A percentile compares a stretch with the other conserved stretches of the same genome.
Conservation (phyloP, 2,329 filamentous ascomycete species). For the Kalaharituber pfeilii region DNA sequence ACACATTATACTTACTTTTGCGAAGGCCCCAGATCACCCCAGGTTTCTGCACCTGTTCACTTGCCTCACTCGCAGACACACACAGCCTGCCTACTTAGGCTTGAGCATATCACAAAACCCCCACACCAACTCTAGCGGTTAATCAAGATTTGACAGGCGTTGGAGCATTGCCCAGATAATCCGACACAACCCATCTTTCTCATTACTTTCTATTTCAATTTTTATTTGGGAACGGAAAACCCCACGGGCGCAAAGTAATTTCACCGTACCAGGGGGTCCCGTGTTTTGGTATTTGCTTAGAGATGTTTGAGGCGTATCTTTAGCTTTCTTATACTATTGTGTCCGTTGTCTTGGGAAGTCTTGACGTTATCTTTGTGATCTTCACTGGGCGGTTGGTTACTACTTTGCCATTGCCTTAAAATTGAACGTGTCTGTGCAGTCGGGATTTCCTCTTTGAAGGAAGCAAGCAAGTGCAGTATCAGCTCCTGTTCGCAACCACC, state of each 20-base stretch:
- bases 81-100: not conserved
- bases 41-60: not conserved
- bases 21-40: not conserved
- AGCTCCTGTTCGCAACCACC: too few relatives aligned
- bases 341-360: not conserved
- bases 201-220: slow-evolving; percentile 1
- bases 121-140: not conserved
- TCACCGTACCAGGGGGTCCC: not conserved
- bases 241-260: not conserved
- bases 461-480: too few relatives aligned
- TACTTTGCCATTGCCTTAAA: too few relatives aligned
- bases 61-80: not conserved
- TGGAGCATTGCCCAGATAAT: not conserved
- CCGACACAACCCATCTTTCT: too few relatives aligned
- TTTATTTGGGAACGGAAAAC: slow-evolving; percentile 1
- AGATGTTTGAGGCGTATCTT: not conserved
- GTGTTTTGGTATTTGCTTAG: not conserved
- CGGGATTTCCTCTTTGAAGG: too few relatives aligned
- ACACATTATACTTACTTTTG: not conserved
- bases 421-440: too few relatives aligned
- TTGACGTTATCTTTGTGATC: too few relatives aligned
- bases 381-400: too few relatives aligned
- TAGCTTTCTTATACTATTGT: not conserved
- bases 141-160: not conserved
- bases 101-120: slow-evolving; percentile 1